These are phyloP conservation scores for Spathaspora sp. DNA, from an alignment of 1,139 yeast species.

Conservation along the genomic window DNA sequence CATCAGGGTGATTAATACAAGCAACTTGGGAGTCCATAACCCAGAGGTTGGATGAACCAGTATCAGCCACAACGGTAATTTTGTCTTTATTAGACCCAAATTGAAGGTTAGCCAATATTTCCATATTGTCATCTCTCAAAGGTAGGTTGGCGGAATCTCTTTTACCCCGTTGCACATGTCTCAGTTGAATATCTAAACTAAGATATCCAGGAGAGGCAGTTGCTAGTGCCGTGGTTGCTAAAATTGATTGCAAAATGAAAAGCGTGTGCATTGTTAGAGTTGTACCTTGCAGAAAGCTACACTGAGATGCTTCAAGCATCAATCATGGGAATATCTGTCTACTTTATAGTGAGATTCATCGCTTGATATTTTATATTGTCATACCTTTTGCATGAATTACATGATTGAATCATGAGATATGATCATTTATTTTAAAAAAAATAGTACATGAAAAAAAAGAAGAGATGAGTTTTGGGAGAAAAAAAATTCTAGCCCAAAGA, in stretches of 20 bases:
- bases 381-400: too few species aligned
- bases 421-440: too few species aligned
- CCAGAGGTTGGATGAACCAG: constrained; percentile 32
- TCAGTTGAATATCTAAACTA: neutral
- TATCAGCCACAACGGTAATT: constrained; percentile 24
- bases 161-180: neutral
- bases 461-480: too few species aligned
- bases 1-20: constrained; percentile 3
- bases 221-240: neutral
- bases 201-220: neutral
- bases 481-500: too few species aligned
- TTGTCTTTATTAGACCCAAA: constrained; percentile 23
- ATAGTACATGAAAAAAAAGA: too few species aligned
- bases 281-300: too few species aligned
- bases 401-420: too few species aligned
- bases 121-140: neutral
- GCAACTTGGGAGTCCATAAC: constrained; percentile 10
- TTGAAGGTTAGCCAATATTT: constrained; percentile 28
- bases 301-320: too few species aligned
- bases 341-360: too few species aligned
- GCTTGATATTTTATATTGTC: too few species aligned
- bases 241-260: neutral
- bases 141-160: neutral
- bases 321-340: too few species aligned
- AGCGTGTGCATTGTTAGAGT: neutral